phyloP scores from a whole-genome alignment of 129 eudicot genomes.

The Centella asiatica region DNA sequence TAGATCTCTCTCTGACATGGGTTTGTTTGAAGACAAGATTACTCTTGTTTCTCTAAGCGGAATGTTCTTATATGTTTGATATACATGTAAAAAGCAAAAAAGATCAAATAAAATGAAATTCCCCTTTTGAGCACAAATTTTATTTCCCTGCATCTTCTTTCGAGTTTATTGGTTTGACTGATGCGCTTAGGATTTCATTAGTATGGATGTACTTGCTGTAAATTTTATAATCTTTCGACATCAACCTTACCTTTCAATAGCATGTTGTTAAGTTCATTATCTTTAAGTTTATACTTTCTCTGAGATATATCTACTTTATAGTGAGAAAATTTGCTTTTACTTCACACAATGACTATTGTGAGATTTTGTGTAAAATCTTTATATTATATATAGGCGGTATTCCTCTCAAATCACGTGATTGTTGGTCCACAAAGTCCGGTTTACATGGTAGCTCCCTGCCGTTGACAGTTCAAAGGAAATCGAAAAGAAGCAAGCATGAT shows the following conservation, averaged over 20 bases:
- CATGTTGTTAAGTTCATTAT: neutral
- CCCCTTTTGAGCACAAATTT: neutral
- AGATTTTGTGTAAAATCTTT: slow-evolving; percentile 10
- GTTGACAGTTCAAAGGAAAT: slow-evolving; percentile 31
- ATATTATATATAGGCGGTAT: slow-evolving; percentile 36
- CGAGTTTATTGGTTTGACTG: no score
- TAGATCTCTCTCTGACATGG: neutral
- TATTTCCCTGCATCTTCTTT: no score
- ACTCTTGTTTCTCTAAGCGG: neutral
- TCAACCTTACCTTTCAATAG: neutral
- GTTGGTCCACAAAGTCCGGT: slow-evolving; percentile 32
- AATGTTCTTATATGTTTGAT: neutral
- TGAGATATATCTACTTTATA: neutral
- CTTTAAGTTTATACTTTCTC: neutral
- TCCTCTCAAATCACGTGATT: slow-evolving; percentile 32
- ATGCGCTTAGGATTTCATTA: no score
- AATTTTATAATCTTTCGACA: neutral
- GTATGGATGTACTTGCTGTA: no score
- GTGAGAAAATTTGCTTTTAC: no score
- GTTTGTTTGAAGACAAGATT: neutral
- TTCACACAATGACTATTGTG: no score
- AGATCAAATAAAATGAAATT: no score
- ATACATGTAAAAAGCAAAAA: no score
- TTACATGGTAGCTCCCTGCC: slow-evolving; percentile 25
- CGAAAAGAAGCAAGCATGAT: slow-evolving; percentile 27